These are phyloP conservation scores for Epicoccum nigrum DNA, from an alignment of 2,329 filamentous ascomycete genomes.

Conservation along the genomic window DNA sequence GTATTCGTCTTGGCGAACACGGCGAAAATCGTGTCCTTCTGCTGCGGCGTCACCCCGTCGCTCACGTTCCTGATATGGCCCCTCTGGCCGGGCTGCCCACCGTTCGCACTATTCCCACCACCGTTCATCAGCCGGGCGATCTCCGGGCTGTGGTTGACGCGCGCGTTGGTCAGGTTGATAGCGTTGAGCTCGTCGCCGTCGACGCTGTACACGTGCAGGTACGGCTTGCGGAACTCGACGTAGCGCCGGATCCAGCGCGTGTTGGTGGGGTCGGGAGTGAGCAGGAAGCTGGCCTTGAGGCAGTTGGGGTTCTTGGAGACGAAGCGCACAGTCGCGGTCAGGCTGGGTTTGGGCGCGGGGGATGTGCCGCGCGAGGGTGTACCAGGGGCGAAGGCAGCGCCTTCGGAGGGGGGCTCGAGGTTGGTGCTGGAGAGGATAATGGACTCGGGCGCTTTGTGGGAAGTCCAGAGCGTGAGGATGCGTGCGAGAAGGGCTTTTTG, in stretches of 20 bases:
- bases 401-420: constrained; percentile 72
- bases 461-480: constrained; percentile 69
- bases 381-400: constrained; percentile 53
- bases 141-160: constrained; percentile 91
- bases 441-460: constrained; percentile 51
- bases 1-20: constrained; percentile 94
- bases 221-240: constrained; percentile 88
- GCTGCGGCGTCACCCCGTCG: constrained; percentile 27
- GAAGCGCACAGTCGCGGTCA: constrained; percentile 77
- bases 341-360: constrained; percentile 59
- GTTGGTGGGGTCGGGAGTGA: constrained; percentile 81
- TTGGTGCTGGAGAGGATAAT: constrained; percentile 56
- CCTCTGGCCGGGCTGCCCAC: neutral
- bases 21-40: constrained; percentile 77
- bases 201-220: constrained; percentile 86
- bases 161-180: constrained; percentile 84
- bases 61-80: constrained; percentile 2
- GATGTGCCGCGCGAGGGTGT: constrained; percentile 46
- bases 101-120: constrained; percentile 30
- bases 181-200: constrained; percentile 90
- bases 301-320: constrained; percentile 75
- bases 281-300: constrained; percentile 84
- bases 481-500: constrained; percentile 56
- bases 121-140: constrained; percentile 75
- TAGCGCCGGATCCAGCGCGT: constrained; percentile 90